Evolutionary conservation across 495 filamentous ascomycete species (phyloP), one percentile per base, ranked within the genome.

Genomic region (Trichoderma reesei): DNA sequence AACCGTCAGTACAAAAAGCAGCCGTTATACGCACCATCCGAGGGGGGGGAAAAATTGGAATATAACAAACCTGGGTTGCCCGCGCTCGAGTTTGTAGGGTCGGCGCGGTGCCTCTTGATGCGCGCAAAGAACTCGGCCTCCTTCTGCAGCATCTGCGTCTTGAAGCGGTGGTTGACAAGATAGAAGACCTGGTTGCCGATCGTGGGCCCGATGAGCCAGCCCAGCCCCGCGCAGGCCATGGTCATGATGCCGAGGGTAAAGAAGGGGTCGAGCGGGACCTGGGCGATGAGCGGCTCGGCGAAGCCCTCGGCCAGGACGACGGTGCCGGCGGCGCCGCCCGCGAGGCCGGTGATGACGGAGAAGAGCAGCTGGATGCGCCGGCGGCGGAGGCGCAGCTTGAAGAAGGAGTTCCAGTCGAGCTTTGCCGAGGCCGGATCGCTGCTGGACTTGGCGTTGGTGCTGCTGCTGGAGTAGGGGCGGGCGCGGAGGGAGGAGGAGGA

Each of bases 401-500:
- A 92, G 84, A 96, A 98, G 44, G 85, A 85, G 78, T 97, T 88
- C 94, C 94, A 98, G 75, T 91, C 86, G 20, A 96, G 85, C 36
- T 26, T 26, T 26, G 26, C 26, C 26, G 26, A 26, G 26, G 26
- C 26, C 26, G 26, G 26, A 26, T 26, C 26, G 26, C 26, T 26
- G 26, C 26, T 26, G 26, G 26, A 26, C 26, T 26, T 26, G 26
- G 26, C 26, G 26, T 26, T 26, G 26, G 26, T 26, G 26, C 26
- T 26, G 26, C 26, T 26, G 26, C 26, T 26, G 26, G 26, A 26
- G 26, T 26, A 26, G 26, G 26, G 26, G 26, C 26, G 26, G 26
- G 26, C 26, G 26, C 26, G 26, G 26, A 26, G 26, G 26, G 26
- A 26, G 26, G 26, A 26, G 26, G 26, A 26, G 26, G 26, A 26